Evolutionary conservation across 176 grass and related monocot genomes (phyloP).

Genomic region (Oryza punctata): DNA sequence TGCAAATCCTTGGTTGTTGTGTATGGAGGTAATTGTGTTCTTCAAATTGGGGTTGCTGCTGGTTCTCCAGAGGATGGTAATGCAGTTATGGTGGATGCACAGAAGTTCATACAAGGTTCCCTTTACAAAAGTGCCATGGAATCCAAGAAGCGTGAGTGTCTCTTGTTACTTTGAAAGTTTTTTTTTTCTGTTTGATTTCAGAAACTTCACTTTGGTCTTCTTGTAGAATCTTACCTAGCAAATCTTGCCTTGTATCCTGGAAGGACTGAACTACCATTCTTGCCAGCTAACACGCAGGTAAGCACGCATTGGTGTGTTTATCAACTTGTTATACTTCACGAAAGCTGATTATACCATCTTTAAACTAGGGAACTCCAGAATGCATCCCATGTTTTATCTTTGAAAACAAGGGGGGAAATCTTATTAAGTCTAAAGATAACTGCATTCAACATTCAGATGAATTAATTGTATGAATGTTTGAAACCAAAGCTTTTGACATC

Average conservation of each 20-base stretch:
- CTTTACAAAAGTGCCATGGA: slow-evolving; percentile 65
- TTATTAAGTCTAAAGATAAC: background rate
- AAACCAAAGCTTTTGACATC: background rate
- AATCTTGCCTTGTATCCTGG: slow-evolving; percentile 87
- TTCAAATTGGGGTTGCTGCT: slow-evolving; percentile 82
- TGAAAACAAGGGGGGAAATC: background rate
- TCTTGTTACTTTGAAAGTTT: background rate
- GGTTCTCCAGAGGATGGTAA: slow-evolving; percentile 49
- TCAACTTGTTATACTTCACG: background rate
- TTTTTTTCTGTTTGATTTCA: slow-evolving; percentile 15
- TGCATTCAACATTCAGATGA: background rate
- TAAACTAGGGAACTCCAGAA: background rate
- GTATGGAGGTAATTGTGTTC: slow-evolving; percentile 66
- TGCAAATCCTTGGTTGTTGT: slow-evolving; percentile 91
- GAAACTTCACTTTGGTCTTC: slow-evolving; percentile 13
- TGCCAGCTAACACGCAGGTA: slow-evolving; percentile 86
- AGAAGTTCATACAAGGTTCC: slow-evolving; percentile 67
- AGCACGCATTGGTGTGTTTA: background rate
- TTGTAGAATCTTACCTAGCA: slow-evolving; percentile 89
- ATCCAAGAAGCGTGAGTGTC: slow-evolving; percentile 79
- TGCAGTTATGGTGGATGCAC: slow-evolving; percentile 53
- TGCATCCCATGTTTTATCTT: background rate
- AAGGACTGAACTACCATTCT: slow-evolving; percentile 75
- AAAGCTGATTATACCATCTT: background rate
- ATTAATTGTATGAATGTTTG: background rate